Base-by-base conservation (phyloP, 1,139 yeast species). In the Magnusiomyces paraingens region DNA sequence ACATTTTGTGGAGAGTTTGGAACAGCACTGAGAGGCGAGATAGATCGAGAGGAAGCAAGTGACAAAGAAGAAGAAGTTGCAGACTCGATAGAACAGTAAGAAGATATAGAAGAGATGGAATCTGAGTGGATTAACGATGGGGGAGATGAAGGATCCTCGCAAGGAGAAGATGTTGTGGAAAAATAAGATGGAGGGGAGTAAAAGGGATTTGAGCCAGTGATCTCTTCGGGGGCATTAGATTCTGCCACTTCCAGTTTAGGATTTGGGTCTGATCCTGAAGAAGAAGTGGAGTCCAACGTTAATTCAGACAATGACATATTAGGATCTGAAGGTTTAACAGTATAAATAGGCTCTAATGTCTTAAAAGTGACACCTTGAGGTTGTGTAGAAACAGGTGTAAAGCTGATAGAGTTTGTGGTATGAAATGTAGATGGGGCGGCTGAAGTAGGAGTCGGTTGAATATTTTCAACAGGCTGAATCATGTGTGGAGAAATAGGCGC, bases 181-280 rank as follows among this genome's bases (percentile, higher is more conserved):
- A 67, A 56, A 55, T 60, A 68, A n/a, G 67, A 49, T n/a, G 70
- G 68, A 29, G 70, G 70, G 52, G 64, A 58, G 60, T 69, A 69
- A 58, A 68, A 69, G 15, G 72, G 72, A 57, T 69, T 68, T 53
- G 62, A 63, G 40, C 68, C 66, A 20, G 58, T 52, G 10, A 54
- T 47, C 21, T 54, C 39, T 44, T 54, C 35, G 18, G 52, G 15
- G 8, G 32, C 32, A 26, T 26, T 26, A 11, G 52, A 42, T n/a
- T 36, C 40, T 29, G 53, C 11, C 47, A 12, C 14, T 20, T 18
- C 46, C 14, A 15, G 4, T 42, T 11, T 14, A 11, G 21, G 14
- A 15, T 6, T 4, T 4, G 26, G 17, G 14, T 20, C 46, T 14
- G 46, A 42, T 14, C n/a, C 17, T 6, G 40, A 11, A 14, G 17